Base-by-base conservation (phyloP, 176 grass and related monocot genomes). In the Lolium perenne region DNA sequence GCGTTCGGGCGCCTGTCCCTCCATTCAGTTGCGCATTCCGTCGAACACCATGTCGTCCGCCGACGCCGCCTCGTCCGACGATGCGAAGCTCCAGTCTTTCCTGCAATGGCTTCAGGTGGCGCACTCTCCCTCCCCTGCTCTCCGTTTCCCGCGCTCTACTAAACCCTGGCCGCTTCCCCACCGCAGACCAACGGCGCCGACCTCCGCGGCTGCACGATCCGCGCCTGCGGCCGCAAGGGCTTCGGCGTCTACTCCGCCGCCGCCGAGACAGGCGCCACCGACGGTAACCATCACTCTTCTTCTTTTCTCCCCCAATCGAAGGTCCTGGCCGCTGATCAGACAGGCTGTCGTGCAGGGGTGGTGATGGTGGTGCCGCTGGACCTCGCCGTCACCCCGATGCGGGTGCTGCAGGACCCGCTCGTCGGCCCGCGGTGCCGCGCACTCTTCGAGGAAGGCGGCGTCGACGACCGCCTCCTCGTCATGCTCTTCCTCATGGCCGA, bases 401-500 rank as follows among this genome's bases (percentile, higher is more conserved):
- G 93, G 82, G 92, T 98, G 61, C 90, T 98, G 69, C 96, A 98
- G 83, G 96, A 98, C 79, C 88, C 88, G 1, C 85, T 91, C 7
- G 78, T 95, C 10, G 96, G 96, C 0, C 84, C 86, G 78, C 89
- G 75, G 38, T 98, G 90, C 84, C 89, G 92, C 46, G 86, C 86
- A 63, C 68, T 95, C 78, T 95, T 95, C 23, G 88, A 94, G 70
- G 91, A 94, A 15, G 93, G 92, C 14, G 47, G 71, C 64, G 84
- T 92, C 17, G 96, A 98, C 46, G 96, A 94, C 69, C 93, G 93
- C 29, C 93, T 95, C 48, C 91, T 98, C 58, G 81, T 98, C 20
- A 98, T 92, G 93, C 69, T 98, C 55, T 98, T 95, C 92, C 87
- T 95, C 80, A 89, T 94, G 88, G 93, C 91, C 25, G 90, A 98